Evolutionary conservation across 2,329 filamentous ascomycete species (phyloP).

Genomic region (Gnomoniopsis sp.): DNA sequence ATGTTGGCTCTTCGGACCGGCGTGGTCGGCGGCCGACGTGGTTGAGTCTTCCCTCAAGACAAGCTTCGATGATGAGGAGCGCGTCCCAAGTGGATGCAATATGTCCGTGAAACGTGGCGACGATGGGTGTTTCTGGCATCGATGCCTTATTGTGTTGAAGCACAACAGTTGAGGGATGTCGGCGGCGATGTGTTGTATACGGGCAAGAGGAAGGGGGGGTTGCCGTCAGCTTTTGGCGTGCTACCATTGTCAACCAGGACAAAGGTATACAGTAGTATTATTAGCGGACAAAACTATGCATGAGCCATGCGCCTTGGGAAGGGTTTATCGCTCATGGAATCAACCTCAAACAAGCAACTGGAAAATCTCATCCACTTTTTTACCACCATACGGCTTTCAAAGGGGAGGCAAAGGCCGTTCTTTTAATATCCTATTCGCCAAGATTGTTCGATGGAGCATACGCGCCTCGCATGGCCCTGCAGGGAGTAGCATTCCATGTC

Average conservation of each 20-base stretch:
- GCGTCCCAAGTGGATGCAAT: constrained; percentile 11
- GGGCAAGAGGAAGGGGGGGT: not conserved
- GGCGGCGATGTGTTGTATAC: not conserved
- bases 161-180: not conserved
- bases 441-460: no score
- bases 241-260: not conserved
- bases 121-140: constrained; percentile 13
- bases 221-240: not conserved
- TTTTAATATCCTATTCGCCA: not conserved
- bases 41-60: constrained; percentile 2
- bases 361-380: not conserved
- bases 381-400: not conserved
- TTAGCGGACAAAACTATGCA: not conserved
- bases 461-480: no score
- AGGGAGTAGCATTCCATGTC: no score
- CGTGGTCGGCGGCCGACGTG: constrained; percentile 7
- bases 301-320: not conserved
- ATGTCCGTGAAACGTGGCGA: constrained; percentile 7
- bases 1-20: not conserved
- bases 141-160: constrained; percentile 6
- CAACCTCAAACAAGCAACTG: not conserved
- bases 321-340: not conserved
- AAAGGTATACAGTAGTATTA: not conserved
- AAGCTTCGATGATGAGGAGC: constrained; percentile 10
- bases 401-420: not conserved